Conservation (phyloP, 2,329 filamentous ascomycete genomes). For the Trichoderma breve region DNA sequence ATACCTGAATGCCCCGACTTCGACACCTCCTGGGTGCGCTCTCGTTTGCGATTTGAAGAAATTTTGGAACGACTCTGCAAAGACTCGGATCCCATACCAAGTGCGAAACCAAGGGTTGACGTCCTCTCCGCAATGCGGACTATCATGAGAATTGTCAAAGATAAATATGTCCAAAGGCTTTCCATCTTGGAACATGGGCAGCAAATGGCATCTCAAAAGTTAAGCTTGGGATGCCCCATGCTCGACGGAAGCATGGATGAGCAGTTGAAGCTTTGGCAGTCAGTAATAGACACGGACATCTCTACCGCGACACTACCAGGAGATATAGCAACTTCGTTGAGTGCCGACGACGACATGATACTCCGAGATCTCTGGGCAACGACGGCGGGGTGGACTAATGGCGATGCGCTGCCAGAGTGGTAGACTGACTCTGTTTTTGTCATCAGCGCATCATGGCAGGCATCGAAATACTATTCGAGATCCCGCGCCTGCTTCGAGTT, state of each 20-base stretch:
- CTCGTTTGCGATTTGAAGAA: slow-evolving; percentile 38
- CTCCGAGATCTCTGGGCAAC: slow-evolving; percentile 49
- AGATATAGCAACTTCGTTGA: background rate
- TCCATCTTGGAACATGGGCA: background rate
- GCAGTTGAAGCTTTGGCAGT: slow-evolving; percentile 46
- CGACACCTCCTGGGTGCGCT: slow-evolving; percentile 39
- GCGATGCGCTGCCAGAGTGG: background rate
- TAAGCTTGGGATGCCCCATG: slow-evolving; percentile 45
- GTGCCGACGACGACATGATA: slow-evolving; percentile 24
- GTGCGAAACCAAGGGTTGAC: slow-evolving; percentile 37
- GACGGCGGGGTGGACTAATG: slow-evolving; percentile 46
- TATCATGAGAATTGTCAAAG: slow-evolving; percentile 45
- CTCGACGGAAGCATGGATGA: slow-evolving; percentile 39
- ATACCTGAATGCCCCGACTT: slow-evolving; percentile 37
- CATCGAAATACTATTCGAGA: background rate
- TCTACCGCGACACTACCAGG: background rate
- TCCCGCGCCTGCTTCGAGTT: background rate
- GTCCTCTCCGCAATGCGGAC: slow-evolving; percentile 45
- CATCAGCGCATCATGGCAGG: background rate
- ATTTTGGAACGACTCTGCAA: slow-evolving; percentile 39
- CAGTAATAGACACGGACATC: slow-evolving; percentile 44
- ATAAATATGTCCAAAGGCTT: slow-evolving; percentile 43
- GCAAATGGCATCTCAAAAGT: slow-evolving; percentile 27
- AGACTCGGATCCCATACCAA: slow-evolving; percentile 24
- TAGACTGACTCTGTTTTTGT: background rate